These are phyloP conservation scores for Penicillium freii DNA, from an alignment of 2,329 filamentous ascomycete species.

Conservation along the genomic window DNA sequence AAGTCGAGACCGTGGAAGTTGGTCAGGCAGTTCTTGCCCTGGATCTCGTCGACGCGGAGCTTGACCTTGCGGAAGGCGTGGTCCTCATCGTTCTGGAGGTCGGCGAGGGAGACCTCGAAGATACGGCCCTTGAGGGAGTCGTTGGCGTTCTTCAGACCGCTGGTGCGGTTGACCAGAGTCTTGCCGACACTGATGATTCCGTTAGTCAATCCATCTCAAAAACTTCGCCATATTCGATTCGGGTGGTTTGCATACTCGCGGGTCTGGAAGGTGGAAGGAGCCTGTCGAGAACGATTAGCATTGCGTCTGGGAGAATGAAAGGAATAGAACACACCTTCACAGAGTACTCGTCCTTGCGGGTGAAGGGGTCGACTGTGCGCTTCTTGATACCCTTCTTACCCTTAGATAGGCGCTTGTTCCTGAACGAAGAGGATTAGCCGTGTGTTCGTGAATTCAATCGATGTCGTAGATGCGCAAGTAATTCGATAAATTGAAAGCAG, in stretches of 20 bases:
- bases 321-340: constrained; percentile 68
- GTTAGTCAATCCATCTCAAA: constrained; percentile 16
- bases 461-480: constrained; percentile 2
- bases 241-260: constrained; percentile 74
- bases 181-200: constrained; percentile 79
- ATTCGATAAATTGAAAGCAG: constrained; percentile 9
- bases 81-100: constrained; percentile 99
- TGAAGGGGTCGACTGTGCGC: constrained; percentile 96
- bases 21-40: constrained; percentile 99
- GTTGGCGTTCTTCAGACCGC: constrained; percentile 99
- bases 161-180: constrained; percentile 98
- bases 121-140: constrained; percentile 98
- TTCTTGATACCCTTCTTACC: constrained; percentile 99
- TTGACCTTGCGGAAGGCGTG: constrained; percentile 99
- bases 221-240: neutral
- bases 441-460: constrained; percentile 10
- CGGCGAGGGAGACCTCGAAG: constrained; percentile 97
- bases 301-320: neutral
- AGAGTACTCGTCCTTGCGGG: constrained; percentile 98
- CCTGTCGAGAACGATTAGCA: constrained; percentile 51
- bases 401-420: constrained; percentile 99
- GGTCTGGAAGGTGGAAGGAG: constrained; percentile 90
- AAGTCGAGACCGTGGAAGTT: constrained; percentile 99
- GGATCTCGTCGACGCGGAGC: constrained; percentile 96
- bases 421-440: constrained; percentile 37